Percentiles rank a stretch among this genome's conserved stretches.
phyloP scores from a whole-genome alignment of 805 yeast species.

The Pichia eremophila region DNA sequence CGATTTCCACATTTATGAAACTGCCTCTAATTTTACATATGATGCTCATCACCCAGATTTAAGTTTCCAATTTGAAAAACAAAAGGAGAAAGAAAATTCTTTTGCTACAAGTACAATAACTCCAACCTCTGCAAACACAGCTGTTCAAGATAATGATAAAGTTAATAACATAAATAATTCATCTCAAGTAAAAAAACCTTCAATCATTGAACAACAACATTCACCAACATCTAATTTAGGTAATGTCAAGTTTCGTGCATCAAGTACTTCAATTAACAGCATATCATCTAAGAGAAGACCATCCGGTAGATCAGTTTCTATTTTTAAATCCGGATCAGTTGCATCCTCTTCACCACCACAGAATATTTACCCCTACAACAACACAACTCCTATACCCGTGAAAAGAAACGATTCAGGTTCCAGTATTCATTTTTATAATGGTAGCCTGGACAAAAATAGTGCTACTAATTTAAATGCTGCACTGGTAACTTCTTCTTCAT shows the following conservation, averaged over 20 bases:
- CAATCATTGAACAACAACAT: neutral
- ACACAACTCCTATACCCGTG: conserved; percentile 27
- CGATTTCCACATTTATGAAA: conserved; percentile 35
- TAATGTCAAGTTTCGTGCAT: conserved; percentile 12
- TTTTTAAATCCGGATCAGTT: conserved; percentile 57
- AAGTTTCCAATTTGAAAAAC: conserved; percentile 13
- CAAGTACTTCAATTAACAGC: conserved; percentile 18
- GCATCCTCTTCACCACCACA: conserved; percentile 23
- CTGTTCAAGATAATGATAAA: neutral
- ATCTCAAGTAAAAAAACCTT: no score
- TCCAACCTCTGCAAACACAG: neutral
- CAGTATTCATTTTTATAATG: conserved; percentile 5
- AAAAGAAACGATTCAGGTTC: conserved; percentile 41
- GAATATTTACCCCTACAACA: conserved; percentile 14
- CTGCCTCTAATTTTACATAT: neutral
- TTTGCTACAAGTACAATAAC: neutral
- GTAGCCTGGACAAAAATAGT: conserved; percentile 2
- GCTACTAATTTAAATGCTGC: neutral
- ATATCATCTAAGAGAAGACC: conserved; percentile 21
- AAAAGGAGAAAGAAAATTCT: neutral
- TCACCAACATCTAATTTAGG: conserved; percentile 3
- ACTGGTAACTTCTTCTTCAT: conserved; percentile 28
- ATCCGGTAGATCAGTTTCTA: conserved; percentile 37
- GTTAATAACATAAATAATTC: no score
- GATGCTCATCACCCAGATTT: neutral